A percentile compares a stretch with the other conserved stretches of the same genome.
These are phyloP conservation scores for Lachnellula cervina DNA, from an alignment of 2,329 filamentous ascomycete species.

Conservation along the genomic window DNA sequence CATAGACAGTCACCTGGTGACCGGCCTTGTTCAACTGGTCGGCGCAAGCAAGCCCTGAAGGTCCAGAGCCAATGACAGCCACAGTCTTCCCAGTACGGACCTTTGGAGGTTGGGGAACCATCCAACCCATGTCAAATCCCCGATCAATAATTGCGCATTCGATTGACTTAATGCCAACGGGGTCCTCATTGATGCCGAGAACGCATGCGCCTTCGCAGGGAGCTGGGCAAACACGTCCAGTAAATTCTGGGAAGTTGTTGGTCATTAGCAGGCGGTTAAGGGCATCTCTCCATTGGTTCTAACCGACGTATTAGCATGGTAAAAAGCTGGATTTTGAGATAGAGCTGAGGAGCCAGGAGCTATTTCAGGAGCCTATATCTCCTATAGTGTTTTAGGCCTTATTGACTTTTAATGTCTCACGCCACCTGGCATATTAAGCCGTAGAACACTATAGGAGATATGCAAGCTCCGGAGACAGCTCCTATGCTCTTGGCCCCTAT, in stretches of 20 bases:
- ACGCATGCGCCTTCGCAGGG: slow-evolving; percentile 96
- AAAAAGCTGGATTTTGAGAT: no score
- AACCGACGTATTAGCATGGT: background rate
- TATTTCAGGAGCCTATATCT: no score
- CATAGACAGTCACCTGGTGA: slow-evolving; percentile 83
- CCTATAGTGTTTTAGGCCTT: no score
- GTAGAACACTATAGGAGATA: no score
- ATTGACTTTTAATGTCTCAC: no score
- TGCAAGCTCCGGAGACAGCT: background rate
- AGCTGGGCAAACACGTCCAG: slow-evolving; percentile 91
- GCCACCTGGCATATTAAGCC: no score
- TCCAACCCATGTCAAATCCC: slow-evolving; percentile 97
- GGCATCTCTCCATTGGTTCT: slow-evolving; percentile 80
- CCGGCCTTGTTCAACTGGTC: slow-evolving; percentile 94
- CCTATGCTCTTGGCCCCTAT: background rate
- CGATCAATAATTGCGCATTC: slow-evolving; percentile 97
- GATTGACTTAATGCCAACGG: slow-evolving; percentile 96
- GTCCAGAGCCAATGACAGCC: slow-evolving; percentile 87
- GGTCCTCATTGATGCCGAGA: slow-evolving; percentile 92
- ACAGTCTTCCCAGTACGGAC: slow-evolving; percentile 82
- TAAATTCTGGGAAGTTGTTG: slow-evolving; percentile 98
- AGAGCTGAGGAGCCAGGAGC: no score
- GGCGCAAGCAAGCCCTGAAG: slow-evolving; percentile 81
- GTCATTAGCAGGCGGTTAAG: slow-evolving; percentile 90
- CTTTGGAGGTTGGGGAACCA: slow-evolving; percentile 75